Evolutionary conservation across 768 basidiomycete species (phyloP), one percentile per base, ranked within the genome.

Genomic region (Tephrocybe sp.): DNA sequence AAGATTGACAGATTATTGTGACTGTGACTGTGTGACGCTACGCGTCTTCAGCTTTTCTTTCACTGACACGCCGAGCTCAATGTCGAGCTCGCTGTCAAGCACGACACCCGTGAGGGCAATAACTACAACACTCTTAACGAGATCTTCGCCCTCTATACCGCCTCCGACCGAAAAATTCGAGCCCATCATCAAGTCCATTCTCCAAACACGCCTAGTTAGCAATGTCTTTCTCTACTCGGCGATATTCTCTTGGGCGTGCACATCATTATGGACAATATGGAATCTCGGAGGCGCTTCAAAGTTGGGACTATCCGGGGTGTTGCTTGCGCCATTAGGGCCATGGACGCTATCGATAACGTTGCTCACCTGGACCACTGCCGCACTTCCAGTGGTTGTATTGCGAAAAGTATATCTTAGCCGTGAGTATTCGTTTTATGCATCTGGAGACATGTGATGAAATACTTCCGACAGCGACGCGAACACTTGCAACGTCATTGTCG

Each of bases 321-420:
- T 77, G n/a, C 51, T 71, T 11, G 54, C 71, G 1, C 64, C 80
- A 0, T 63, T 83, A 7, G 57, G 65, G 9, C 79, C 76, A 3
- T 57, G 70, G 38, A 79, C 78, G 2, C 54, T 85, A 47, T 30
- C 71, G 27, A 62, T 68, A 31, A 67, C 79, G 1, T 46, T 65
- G 1, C 51, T 73, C 6, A 64, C 68, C 8, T 89, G 87, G 84
- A 48, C 67, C 1, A 61, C 68, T 11, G 75, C 76, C 7, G 79
- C 82, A 4, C 56, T 87, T 1, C 89, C 89, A 0, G 66, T 79
- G 0, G 59, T 82, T 9, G 69, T 88, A 0, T 51, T 82, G 41
- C 72, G 84, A 31, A 89, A 89, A 63, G 55, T 67, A 6, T 79
- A 78, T 60, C 63, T 89, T 42, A 78, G 79, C 42, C 70, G 88